phyloP scores from a whole-genome alignment of 139 green algal genomes.

The Zygnema circumcarinatum region DNA sequence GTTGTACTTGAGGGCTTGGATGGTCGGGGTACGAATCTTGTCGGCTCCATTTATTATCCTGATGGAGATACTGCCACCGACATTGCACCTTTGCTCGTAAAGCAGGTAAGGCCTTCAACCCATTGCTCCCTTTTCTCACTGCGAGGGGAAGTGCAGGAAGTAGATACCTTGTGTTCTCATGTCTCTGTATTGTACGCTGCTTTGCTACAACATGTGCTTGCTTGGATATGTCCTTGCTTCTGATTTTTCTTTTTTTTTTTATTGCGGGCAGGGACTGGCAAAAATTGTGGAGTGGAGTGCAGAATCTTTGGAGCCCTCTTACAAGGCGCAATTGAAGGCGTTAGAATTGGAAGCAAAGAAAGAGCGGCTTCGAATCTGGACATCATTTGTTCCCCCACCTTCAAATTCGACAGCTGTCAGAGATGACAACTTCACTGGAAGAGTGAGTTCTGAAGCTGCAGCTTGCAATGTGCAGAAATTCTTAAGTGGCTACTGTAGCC shows the following conservation, averaged over 20 bases:
- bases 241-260: too few species aligned
- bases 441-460: slow-evolving; percentile 18
- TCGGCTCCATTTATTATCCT: slow-evolving; percentile 74
- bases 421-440: slow-evolving; percentile 59
- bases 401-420: slow-evolving; percentile 59
- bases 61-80: slow-evolving; percentile 64
- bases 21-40: slow-evolving; percentile 84
- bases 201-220: too few species aligned
- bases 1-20: slow-evolving; percentile 87
- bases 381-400: slow-evolving; percentile 76
- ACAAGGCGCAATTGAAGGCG: slow-evolving; percentile 75
- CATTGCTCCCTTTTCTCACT: neutral
- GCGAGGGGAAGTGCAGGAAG: neutral
- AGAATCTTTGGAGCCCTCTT: slow-evolving; percentile 68
- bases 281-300: slow-evolving; percentile 84
- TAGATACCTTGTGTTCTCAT: neutral
- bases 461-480: neutral
- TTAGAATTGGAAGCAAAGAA: slow-evolving; percentile 85
- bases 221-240: too few species aligned
- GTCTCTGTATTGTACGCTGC: too few species aligned
- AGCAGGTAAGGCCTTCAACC: too few species aligned
- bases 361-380: slow-evolving; percentile 77
- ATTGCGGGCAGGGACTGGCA: slow-evolving; percentile 52
- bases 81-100: slow-evolving; percentile 75
- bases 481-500: too few species aligned